Percentiles rank a stretch among this genome's conserved stretches.
Evolutionary conservation across 805 yeast species (phyloP).

Genomic region (Candida verbasci): DNA sequence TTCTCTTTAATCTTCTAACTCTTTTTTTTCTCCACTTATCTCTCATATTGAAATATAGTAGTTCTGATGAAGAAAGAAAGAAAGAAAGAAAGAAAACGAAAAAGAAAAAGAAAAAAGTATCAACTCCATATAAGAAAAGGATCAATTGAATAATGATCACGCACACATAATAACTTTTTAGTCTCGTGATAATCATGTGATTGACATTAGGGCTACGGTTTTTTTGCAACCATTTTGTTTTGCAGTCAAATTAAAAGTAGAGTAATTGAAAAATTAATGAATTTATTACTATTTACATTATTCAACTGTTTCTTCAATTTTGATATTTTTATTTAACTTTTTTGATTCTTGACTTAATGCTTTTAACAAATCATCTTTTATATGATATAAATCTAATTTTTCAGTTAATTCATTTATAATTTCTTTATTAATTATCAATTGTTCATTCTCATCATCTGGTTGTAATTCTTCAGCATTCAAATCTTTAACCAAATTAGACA

Average conservation of each 20-base stretch:
- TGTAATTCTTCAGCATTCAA: not conserved
- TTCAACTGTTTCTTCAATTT: slow-evolving; percentile 15
- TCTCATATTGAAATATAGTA: slow-evolving; percentile 60
- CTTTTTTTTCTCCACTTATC: slow-evolving; percentile 99
- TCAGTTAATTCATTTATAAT: slow-evolving; percentile 43
- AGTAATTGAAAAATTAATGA: too few species aligned
- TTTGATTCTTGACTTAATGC: slow-evolving; percentile 53
- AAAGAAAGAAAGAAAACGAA: slow-evolving; percentile 13
- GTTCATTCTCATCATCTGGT: slow-evolving; percentile 20
- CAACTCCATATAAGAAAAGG: not conserved
- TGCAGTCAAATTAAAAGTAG: not conserved
- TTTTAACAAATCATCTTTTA: slow-evolving; percentile 40
- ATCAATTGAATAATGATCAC: not conserved
- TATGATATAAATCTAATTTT: slow-evolving; percentile 41
- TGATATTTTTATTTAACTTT: slow-evolving; percentile 16
- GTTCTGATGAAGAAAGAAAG: slow-evolving; percentile 19
- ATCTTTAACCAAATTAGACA: not conserved
- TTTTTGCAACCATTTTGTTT: not conserved
- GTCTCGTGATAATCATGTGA: not conserved
- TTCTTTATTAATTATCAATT: slow-evolving; percentile 40
- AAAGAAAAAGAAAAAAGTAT: slow-evolving; percentile 3
- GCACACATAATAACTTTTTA: not conserved
- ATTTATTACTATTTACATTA: slow-evolving; percentile 3
- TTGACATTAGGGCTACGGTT: not conserved
- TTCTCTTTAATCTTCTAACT: slow-evolving; percentile 99